These are phyloP conservation scores for Aspergillus indologenus DNA, from an alignment of 495 filamentous ascomycete species.

Conservation along the genomic window DNA sequence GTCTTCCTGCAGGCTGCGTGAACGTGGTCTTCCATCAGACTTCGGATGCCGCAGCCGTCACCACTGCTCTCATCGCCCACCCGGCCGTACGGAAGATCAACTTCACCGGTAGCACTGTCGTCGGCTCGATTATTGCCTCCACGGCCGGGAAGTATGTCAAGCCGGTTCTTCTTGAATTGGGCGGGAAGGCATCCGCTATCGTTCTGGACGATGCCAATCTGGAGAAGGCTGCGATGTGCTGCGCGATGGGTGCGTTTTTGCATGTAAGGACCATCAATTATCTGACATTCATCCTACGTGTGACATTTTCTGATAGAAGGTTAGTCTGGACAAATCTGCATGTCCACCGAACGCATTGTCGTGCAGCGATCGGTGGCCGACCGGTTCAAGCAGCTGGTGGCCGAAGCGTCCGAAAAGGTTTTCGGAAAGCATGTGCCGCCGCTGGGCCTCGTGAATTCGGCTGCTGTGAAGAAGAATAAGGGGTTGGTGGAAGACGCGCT, in stretches of 20 bases:
- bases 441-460: slow-evolving; percentile 58
- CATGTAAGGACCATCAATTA: slow-evolving; percentile 35
- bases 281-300: neutral
- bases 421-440: slow-evolving; percentile 50
- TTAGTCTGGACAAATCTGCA: slow-evolving; percentile 80
- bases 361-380: slow-evolving; percentile 68
- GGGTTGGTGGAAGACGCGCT: slow-evolving; percentile 63
- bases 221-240: slow-evolving; percentile 51
- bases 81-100: slow-evolving; percentile 58
- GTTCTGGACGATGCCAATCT: slow-evolving; percentile 59
- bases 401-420: slow-evolving; percentile 37
- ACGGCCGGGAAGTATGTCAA: slow-evolving; percentile 55
- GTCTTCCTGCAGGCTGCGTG: slow-evolving; percentile 57
- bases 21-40: slow-evolving; percentile 54
- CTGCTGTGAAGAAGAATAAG: slow-evolving; percentile 65
- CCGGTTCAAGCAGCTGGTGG: slow-evolving; percentile 61
- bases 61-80: slow-evolving; percentile 54
- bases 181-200: slow-evolving; percentile 59
- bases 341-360: slow-evolving; percentile 86
- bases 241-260: slow-evolving; percentile 52
- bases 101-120: slow-evolving; percentile 58
- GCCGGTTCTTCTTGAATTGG: slow-evolving; percentile 60
- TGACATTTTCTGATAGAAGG: slow-evolving; percentile 8
- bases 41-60: slow-evolving; percentile 53
- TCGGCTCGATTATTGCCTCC: slow-evolving; percentile 55